Conservation (phyloP, 1,139 yeast species). For the Blastobotrys proliferans region DNA sequence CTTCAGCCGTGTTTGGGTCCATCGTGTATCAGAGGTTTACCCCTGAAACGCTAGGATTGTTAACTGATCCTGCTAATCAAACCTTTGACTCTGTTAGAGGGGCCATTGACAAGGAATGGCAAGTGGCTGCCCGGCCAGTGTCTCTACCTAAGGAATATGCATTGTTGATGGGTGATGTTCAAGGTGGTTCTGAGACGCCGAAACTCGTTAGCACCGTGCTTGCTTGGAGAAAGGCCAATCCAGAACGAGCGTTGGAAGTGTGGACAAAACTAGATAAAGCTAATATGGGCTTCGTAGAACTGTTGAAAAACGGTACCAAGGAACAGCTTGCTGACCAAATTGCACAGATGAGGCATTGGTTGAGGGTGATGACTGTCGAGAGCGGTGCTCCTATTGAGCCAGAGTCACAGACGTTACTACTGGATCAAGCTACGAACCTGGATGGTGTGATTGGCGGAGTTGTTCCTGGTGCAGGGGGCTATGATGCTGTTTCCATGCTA, state of each 20-base stretch:
- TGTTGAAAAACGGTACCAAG: slow-evolving; percentile 32
- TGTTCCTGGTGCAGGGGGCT: slow-evolving; percentile 98
- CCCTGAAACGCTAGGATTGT: slow-evolving; percentile 22
- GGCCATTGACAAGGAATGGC: slow-evolving; percentile 53
- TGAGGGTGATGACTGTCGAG: slow-evolving; percentile 55
- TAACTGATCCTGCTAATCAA: slow-evolving; percentile 12
- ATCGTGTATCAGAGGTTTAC: slow-evolving; percentile 71
- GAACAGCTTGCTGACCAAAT: slow-evolving; percentile 34
- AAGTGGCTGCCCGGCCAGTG: slow-evolving; percentile 49
- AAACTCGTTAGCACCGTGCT: slow-evolving; percentile 74
- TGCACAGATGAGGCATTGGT: slow-evolving; percentile 46
- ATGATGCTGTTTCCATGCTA: slow-evolving; percentile 80
- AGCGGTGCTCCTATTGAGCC: slow-evolving; percentile 93
- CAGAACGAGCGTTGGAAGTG: slow-evolving; percentile 46
- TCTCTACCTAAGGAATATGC: slow-evolving; percentile 63
- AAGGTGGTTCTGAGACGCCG: slow-evolving; percentile 92
- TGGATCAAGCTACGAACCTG: slow-evolving; percentile 54
- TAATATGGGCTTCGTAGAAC: slow-evolving; percentile 52
- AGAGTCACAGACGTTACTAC: slow-evolving; percentile 58
- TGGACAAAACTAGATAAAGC: slow-evolving; percentile 56
- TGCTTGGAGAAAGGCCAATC: slow-evolving; percentile 58
- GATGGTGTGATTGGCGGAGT: slow-evolving; percentile 88
- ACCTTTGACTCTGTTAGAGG: slow-evolving; percentile 28
- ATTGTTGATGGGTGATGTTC: slow-evolving; percentile 87
- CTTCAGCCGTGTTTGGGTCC: slow-evolving; percentile 91